These are phyloP conservation scores for Fusarium subglutinans DNA, from an alignment of 2,329 filamentous ascomycete genomes.

Conservation along the genomic window DNA sequence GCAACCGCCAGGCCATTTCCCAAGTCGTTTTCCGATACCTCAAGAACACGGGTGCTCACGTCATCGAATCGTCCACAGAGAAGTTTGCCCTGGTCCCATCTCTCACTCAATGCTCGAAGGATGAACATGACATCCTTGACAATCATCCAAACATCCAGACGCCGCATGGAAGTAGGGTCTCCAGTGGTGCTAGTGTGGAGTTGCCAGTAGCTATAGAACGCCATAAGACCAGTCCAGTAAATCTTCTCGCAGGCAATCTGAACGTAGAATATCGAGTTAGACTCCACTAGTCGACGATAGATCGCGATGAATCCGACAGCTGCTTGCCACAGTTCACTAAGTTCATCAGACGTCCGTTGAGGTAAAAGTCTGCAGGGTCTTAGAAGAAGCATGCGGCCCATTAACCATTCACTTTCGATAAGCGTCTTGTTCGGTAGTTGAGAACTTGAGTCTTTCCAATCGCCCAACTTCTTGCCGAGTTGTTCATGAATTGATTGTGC, in stretches of 20 bases:
- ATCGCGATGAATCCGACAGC: background rate
- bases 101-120: background rate
- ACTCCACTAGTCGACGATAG: background rate
- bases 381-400: conserved; percentile 1
- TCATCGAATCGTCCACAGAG: background rate
- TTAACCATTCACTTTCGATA: conserved; percentile 12
- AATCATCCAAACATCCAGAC: background rate
- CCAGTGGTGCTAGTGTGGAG: fast-evolving
- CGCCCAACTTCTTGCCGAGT: background rate
- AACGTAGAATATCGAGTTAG: conserved; percentile 11
- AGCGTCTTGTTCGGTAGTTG: conserved; percentile 1
- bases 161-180: fast-evolving
- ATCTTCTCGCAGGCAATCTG: conserved; percentile 9
- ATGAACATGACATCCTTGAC: conserved; percentile 4
- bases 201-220: background rate
- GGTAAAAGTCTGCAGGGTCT: background rate
- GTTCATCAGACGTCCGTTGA: background rate
- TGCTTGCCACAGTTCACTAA: background rate
- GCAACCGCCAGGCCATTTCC: fast-evolving
- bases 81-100: conserved; percentile 2
- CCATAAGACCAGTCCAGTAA: background rate
- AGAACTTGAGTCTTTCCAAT: conserved; percentile 6
- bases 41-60: background rate
- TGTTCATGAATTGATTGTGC: background rate
- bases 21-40: fast-evolving